These are phyloP conservation scores for Lepidium campestre DNA, from an alignment of 441 rosid species.

Conservation along the genomic window DNA sequence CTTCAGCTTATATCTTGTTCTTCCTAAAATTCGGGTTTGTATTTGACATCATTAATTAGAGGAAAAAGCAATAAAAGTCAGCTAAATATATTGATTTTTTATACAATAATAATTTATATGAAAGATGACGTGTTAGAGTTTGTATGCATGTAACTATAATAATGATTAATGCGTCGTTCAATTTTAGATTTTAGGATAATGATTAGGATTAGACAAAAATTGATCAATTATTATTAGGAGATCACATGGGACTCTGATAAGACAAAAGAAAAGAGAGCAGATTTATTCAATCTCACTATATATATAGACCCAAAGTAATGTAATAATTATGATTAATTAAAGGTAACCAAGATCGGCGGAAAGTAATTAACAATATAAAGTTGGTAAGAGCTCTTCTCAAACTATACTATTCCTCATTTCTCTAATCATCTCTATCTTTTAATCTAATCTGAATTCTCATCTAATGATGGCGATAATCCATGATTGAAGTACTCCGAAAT, in stretches of 20 bases:
- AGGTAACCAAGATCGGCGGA: constrained; percentile 8
- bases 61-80: neutral
- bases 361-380: constrained; percentile 8
- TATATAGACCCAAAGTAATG: neutral
- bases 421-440: neutral
- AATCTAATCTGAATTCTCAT: neutral
- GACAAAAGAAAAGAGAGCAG: neutral
- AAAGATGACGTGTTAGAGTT: constrained; percentile 10
- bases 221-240: constrained; percentile 17
- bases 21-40: neutral
- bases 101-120: constrained; percentile 11
- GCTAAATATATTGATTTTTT: constrained; percentile 3
- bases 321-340: neutral
- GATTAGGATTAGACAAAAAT: constrained; percentile 18
- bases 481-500: neutral
- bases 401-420: neutral
- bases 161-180: constrained; percentile 22
- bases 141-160: constrained; percentile 18
- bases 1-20: neutral
- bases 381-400: constrained; percentile 9
- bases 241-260: constrained; percentile 17
- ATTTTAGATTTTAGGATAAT: constrained; percentile 24
- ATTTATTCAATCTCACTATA: neutral
- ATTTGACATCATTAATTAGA: constrained; percentile 6
- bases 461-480: neutral